Conservation (phyloP, 2,329 filamentous ascomycete species). For the Colletotrichum spaethianum region DNA sequence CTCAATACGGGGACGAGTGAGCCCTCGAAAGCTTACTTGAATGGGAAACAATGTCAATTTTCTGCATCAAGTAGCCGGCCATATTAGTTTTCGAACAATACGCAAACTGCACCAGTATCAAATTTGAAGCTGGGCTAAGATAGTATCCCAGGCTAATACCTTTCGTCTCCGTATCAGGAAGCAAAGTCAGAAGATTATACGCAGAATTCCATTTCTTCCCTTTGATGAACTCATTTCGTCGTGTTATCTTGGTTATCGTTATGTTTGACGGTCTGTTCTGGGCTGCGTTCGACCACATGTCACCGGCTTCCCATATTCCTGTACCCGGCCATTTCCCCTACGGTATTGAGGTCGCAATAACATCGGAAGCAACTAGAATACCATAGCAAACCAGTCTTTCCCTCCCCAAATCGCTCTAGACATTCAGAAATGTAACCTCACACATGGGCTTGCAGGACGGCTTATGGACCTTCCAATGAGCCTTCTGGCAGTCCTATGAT, state of each 20-base stretch:
- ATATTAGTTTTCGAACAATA: no score
- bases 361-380: not conserved
- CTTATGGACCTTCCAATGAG: conserved; percentile 19
- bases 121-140: not conserved
- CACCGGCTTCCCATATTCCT: no score
- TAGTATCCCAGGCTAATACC: not conserved
- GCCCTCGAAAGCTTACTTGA: no score
- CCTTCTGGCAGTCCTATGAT: conserved; percentile 13
- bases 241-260: not conserved
- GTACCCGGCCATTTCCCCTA: not conserved
- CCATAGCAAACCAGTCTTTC: not conserved
- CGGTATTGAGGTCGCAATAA: no score
- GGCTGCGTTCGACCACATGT: not conserved
- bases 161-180: no score
- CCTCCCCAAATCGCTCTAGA: not conserved
- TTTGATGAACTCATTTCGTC: not conserved
- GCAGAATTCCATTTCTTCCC: not conserved
- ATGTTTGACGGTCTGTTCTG: not conserved
- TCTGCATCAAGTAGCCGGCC: no score
- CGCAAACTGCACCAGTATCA: no score
- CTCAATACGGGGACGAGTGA: no score
- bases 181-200: not conserved
- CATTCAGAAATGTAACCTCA: not conserved
- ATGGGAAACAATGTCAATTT: no score
- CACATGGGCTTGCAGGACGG: not conserved